Percentiles rank a stretch among this genome's conserved stretches.
These are phyloP conservation scores for Agapanthus africanus DNA, from an alignment of 106 monocot genomes.

Conservation along the genomic window DNA sequence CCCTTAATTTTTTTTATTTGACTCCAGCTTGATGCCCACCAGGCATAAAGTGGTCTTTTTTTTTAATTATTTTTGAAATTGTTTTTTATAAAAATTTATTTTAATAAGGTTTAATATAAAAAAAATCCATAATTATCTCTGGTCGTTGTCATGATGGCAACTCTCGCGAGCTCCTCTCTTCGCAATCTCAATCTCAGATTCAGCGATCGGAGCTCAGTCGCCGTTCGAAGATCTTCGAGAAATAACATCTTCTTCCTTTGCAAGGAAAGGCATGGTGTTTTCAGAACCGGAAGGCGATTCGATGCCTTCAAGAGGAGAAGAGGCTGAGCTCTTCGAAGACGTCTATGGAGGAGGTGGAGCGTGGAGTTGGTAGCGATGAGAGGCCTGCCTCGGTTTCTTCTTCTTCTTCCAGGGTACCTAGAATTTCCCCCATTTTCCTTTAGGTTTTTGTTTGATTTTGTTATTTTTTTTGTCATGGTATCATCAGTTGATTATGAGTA, in stretches of 20 bases:
- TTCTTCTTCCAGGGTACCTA: constrained; percentile 26
- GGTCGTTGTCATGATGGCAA: too few relatives aligned
- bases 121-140: too few relatives aligned
- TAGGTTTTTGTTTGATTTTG: not conserved
- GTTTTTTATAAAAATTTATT: too few relatives aligned
- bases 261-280: not conserved
- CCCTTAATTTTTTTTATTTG: too few relatives aligned
- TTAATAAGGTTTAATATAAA: too few relatives aligned
- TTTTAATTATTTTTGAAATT: too few relatives aligned
- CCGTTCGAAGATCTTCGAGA: too few relatives aligned
- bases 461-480: not conserved
- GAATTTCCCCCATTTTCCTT: not conserved
- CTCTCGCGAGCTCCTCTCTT: constrained; percentile 38
- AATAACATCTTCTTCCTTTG: constrained; percentile 16
- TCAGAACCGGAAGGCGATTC: constrained; percentile 17
- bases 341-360: constrained; percentile 26
- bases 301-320: constrained; percentile 18
- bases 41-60: too few relatives aligned
- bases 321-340: constrained; percentile 10
- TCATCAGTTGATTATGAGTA: too few relatives aligned
- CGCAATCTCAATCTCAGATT: constrained; percentile 25
- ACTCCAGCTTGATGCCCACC: too few relatives aligned
- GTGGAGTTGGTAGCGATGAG: constrained; percentile 25
- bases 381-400: constrained; percentile 28
- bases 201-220: constrained; percentile 10